Percentiles rank a stretch among this genome's conserved stretches.
phyloP scores from a whole-genome alignment of 2,329 filamentous ascomycete genomes.

The Cladophialophora carrionii region DNA sequence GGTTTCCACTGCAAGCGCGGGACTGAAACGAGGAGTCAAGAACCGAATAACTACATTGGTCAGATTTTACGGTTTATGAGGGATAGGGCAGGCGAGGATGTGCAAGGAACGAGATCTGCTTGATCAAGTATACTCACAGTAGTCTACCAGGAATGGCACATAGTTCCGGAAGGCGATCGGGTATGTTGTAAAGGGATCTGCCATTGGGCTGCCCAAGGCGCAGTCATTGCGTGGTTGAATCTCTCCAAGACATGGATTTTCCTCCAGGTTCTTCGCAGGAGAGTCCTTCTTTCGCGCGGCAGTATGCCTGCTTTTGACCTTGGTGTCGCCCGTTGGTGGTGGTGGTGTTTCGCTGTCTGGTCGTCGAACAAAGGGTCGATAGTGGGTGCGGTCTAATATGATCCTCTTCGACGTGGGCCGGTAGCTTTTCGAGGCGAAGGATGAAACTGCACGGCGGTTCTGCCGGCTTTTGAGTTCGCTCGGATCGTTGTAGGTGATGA shows the following conservation, averaged over 20 bases:
- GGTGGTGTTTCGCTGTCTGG: slow-evolving; percentile 7
- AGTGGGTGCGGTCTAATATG: slow-evolving; percentile 24
- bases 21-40: slow-evolving; percentile 27
- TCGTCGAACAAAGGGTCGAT: slow-evolving; percentile 25
- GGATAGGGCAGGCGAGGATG: background rate
- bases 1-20: slow-evolving; percentile 25
- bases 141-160: slow-evolving; percentile 29
- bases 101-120: background rate
- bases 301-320: slow-evolving; percentile 8
- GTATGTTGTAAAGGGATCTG: slow-evolving; percentile 26
- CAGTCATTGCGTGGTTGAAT: slow-evolving; percentile 17
- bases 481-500: slow-evolving; percentile 33
- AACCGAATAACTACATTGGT: slow-evolving; percentile 25
- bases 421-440: slow-evolving; percentile 31
- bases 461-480: slow-evolving; percentile 26
- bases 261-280: background rate
- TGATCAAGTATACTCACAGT: slow-evolving; percentile 22
- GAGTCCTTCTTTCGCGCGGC: background rate
- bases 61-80: background rate
- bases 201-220: slow-evolving; percentile 19
- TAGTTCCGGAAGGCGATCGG: slow-evolving; percentile 21
- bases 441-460: slow-evolving; percentile 30
- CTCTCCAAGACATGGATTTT: background rate
- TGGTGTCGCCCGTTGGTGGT: background rate
- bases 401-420: slow-evolving; percentile 28